phyloP scores from a whole-genome alignment of 345 rosid genomes.

The Camelina neglecta region DNA sequence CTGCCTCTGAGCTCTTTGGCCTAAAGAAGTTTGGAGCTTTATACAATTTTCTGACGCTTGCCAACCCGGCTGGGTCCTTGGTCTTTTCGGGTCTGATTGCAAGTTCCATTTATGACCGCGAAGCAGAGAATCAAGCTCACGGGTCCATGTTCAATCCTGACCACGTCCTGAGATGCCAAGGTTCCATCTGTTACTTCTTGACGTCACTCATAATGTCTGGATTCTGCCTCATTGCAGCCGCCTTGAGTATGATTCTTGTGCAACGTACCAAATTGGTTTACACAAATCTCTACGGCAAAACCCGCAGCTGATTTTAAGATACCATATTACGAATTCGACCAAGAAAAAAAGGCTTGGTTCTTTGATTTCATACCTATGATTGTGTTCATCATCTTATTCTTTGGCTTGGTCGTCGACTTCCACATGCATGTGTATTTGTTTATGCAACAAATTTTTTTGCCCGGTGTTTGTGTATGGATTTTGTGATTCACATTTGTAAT shows the following conservation, averaged over 20 bases:
- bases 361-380: conserved; percentile 17
- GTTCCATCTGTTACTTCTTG: conserved; percentile 79
- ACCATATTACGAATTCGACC: background rate
- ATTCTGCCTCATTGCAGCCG: conserved; percentile 63
- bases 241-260: conserved; percentile 78
- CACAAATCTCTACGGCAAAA: conserved; percentile 70
- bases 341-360: background rate
- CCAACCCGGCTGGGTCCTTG: conserved; percentile 86
- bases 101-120: conserved; percentile 73
- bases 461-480: conserved; percentile 11
- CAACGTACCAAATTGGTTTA: conserved; percentile 71
- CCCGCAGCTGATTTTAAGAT: conserved; percentile 40
- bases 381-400: conserved; percentile 28
- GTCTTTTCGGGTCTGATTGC: conserved; percentile 83
- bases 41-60: conserved; percentile 85
- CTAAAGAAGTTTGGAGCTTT: conserved; percentile 82
- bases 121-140: conserved; percentile 79
- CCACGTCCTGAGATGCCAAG: conserved; percentile 68
- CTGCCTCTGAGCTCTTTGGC: conserved; percentile 91
- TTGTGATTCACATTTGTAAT: conserved; percentile 17
- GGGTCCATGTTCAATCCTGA: conserved; percentile 43
- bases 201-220: conserved; percentile 87
- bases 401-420: conserved; percentile 15
- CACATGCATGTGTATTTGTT: conserved; percentile 19
- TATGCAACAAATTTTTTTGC: background rate